Base-by-base conservation (phyloP, 2,329 filamentous ascomycete genomes). In the Paraconiothyrium brasiliense region DNA sequence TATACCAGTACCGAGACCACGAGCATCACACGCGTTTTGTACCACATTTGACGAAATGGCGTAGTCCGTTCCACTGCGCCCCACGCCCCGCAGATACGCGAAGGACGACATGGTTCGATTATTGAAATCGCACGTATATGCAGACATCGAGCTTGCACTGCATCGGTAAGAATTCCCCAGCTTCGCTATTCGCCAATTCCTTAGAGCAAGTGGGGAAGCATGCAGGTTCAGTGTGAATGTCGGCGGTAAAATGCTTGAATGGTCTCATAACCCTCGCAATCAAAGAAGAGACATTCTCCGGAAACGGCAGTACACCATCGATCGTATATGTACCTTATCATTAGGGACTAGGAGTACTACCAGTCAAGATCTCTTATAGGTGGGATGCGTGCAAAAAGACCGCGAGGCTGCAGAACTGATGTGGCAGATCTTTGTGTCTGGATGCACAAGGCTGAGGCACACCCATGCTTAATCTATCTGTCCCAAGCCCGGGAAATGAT, bases 361-460 rank as follows among this genome's bases (percentile, higher is more conserved):
- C 20, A 30, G 10, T 54, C n/a, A 24, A 22, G 51, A 13, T n/a
- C 5, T 16, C 3, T 41, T 4, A 41, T 41, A n/a, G 39, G 16
- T 10, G n/a, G 22, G 24, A 30, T 48, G 30, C 24, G 16, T 44
- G 20, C 16, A n/a, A n/a, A 48, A 2, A 24, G 14, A 32, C 24
- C 5, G 34, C 51, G n/a, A 54, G 51, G 51, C 51, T 54, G 24
- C 51, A 30, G 20, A 20, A 32, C 20, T 24, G n/a, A 52, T 37
- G n/a, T 43, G 13, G 22, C 35, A 5, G 46, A 48, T 48, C 43
- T 39, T 22, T 4, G 37, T 10, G 11, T n/a, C 20, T 13, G 16
- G 6, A 30, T 5, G 46, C 22, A 22, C 51, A 54, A 54, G 51
- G 51, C 51, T 54, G 51, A 54, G 22, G 35, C 51, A 32, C 5